Evolutionary conservation across 495 filamentous ascomycete species (phyloP).

Genomic region (Hypoxylon subgilvum): DNA sequence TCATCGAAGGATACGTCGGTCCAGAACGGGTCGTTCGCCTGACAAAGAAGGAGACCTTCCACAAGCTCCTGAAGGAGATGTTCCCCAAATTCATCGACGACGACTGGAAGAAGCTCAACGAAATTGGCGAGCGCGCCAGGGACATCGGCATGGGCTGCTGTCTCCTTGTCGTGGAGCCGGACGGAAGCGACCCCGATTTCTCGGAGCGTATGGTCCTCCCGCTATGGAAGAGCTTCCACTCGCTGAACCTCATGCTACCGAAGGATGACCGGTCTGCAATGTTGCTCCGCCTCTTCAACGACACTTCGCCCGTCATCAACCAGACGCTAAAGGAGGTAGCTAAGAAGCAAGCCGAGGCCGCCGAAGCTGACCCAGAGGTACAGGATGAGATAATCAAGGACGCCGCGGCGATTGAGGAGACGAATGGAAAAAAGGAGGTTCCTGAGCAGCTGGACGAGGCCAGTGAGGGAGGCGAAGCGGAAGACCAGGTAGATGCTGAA

Average conservation of each 20-base stretch:
- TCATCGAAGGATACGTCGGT: constrained; percentile 87
- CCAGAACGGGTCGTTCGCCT: constrained; percentile 75
- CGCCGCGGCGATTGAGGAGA: constrained; percentile 15
- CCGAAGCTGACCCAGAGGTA: constrained; percentile 32
- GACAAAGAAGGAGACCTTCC: constrained; percentile 75
- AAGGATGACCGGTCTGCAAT: constrained; percentile 95
- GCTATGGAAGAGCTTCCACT: constrained; percentile 86
- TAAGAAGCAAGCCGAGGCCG: constrained; percentile 39
- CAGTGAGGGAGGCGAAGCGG: background rate
- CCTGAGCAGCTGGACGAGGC: constrained; percentile 9
- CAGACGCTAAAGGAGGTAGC: constrained; percentile 54
- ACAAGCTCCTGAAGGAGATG: constrained; percentile 85
- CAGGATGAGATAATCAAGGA: constrained; percentile 31
- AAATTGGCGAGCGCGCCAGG: constrained; percentile 83
- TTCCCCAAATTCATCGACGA: constrained; percentile 78
- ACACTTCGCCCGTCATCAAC: constrained; percentile 73
- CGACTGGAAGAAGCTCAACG: constrained; percentile 76
- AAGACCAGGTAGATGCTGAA: background rate
- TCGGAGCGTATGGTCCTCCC: constrained; percentile 83
- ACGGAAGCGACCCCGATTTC: constrained; percentile 71
- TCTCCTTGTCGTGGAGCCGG: constrained; percentile 80
- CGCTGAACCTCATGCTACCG: constrained; percentile 92
- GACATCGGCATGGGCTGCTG: constrained; percentile 90
- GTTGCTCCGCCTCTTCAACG: constrained; percentile 88
- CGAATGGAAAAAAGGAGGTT: constrained; percentile 10